A percentile compares a stretch with the other conserved stretches of the same genome.
These are phyloP conservation scores for Musa troglodytarum DNA, from an alignment of 176 grass and related monocot species.

Conservation along the genomic window DNA sequence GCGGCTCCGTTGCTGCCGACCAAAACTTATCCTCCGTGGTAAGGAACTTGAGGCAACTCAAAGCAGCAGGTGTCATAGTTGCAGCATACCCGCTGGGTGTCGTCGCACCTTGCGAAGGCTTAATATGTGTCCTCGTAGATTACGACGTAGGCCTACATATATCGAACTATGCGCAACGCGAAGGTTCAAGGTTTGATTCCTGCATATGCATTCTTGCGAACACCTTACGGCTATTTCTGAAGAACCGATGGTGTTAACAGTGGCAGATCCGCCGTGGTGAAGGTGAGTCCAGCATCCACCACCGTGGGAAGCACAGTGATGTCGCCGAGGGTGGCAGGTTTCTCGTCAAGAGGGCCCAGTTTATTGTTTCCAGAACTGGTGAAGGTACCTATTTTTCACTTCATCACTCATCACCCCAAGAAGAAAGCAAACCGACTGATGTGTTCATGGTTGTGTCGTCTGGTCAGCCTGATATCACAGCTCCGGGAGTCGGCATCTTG, in stretches of 20 bases:
- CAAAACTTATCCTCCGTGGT: neutral
- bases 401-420: too few relatives aligned
- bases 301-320: slow-evolving; percentile 16
- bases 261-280: neutral
- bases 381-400: slow-evolving; percentile 30
- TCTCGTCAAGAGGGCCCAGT: slow-evolving; percentile 74
- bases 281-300: slow-evolving; percentile 44
- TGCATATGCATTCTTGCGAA: too few relatives aligned
- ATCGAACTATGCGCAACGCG: too few relatives aligned
- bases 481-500: slow-evolving; percentile 60
- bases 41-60: neutral
- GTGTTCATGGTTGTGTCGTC: neutral
- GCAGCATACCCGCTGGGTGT: neutral
- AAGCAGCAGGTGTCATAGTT: neutral
- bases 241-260: neutral
- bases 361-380: slow-evolving; percentile 51
- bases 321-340: slow-evolving; percentile 39
- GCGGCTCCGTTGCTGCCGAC: neutral
- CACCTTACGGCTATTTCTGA: neutral
- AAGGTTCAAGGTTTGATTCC: neutral
- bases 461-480: slow-evolving; percentile 47
- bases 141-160: neutral
- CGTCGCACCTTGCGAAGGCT: accelerated
- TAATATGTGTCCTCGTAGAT: neutral
- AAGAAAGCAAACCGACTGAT: too few relatives aligned